phyloP scores from a whole-genome alignment of 2,329 filamentous ascomycete genomes.

The Teratosphaeria viscida region DNA sequence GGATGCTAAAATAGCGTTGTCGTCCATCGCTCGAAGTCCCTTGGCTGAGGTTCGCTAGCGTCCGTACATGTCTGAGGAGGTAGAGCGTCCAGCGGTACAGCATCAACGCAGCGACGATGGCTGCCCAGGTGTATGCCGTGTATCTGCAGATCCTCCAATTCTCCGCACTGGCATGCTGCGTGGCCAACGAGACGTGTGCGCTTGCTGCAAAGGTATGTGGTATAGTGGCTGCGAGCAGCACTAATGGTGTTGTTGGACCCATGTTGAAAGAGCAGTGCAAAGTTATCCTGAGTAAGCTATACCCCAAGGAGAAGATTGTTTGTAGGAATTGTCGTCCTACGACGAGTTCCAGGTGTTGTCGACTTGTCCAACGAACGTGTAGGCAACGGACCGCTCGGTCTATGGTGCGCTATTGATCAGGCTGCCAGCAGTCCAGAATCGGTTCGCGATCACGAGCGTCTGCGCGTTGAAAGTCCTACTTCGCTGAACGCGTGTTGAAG shows the following conservation, averaged over 20 bases:
- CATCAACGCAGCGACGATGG: constrained; percentile 52
- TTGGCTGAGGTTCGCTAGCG: constrained; percentile 65
- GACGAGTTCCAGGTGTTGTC: background rate
- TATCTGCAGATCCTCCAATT: constrained; percentile 26
- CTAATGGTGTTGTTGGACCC: background rate
- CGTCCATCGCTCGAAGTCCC: constrained; percentile 41
- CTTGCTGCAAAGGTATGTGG: constrained; percentile 2
- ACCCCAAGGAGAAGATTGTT: background rate
- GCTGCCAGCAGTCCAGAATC: background rate
- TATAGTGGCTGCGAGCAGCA: constrained; percentile 8
- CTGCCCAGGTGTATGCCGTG: constrained; percentile 44
- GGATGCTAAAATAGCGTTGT: constrained; percentile 65
- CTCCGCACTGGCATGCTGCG: constrained; percentile 5
- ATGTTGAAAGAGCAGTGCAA: background rate
- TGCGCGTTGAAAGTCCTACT: background rate
- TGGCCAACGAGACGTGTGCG: background rate
- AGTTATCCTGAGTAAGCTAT: background rate
- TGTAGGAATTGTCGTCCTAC: background rate
- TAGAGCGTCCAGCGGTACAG: constrained; percentile 55
- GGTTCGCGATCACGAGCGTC: background rate
- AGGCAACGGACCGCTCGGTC: background rate
- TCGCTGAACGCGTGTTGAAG: background rate
- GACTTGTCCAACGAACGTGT: background rate
- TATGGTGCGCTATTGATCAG: background rate
- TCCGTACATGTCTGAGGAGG: constrained; percentile 58